Conservation (phyloP, 139 green algal species). For the Auxenochlorella pyrenoidosa region DNA sequence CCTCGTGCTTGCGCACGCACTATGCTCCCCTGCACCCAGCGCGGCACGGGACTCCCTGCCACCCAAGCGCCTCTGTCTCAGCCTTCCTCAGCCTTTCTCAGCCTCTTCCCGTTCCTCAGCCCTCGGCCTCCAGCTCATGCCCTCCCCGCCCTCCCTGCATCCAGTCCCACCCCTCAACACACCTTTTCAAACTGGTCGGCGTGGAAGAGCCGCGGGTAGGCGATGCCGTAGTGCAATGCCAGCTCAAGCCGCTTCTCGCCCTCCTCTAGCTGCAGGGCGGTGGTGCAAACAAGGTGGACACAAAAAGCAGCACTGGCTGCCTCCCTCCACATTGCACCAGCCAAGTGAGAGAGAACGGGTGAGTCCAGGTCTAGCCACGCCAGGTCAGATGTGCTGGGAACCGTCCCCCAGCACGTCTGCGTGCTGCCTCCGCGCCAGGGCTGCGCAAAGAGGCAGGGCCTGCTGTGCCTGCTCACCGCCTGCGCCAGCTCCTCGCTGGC, state of each 20-base stretch:
- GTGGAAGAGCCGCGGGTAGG: conserved; percentile 25
- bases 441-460: no score
- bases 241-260: conserved; percentile 27
- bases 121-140: neutral
- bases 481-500: neutral
- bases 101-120: neutral
- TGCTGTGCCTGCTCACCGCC: neutral
- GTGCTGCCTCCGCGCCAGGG: neutral
- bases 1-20: neutral
- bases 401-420: no score
- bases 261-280: conserved; percentile 16
- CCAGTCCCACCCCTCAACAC: no score
- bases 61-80: no score
- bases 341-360: no score
- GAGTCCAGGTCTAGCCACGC: no score
- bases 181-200: conserved; percentile 31
- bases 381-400: no score
- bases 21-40: neutral
- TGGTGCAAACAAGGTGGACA: no score
- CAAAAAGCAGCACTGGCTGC: no score
- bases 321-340: no score
- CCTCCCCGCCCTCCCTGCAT: neutral
- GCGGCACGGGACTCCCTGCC: neutral
- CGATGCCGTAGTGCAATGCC: conserved; percentile 31
- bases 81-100: no score